Base-by-base conservation (phyloP, 768 basidiomycete species). In the Hericium erinaceus region DNA sequence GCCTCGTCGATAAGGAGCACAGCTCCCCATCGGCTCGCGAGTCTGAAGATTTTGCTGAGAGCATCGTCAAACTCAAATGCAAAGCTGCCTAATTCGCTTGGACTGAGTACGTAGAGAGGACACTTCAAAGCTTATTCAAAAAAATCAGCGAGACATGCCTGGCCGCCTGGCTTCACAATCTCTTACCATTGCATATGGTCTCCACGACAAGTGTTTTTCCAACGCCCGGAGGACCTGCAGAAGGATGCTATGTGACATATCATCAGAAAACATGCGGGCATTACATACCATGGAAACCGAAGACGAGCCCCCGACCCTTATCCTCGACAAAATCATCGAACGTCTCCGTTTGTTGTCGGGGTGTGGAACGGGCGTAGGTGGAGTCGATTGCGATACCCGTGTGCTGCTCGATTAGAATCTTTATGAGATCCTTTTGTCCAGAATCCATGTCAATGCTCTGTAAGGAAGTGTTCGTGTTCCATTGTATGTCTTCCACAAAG, bases 1-100 rank as follows among this genome's bases (percentile, higher is more conserved):
- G 70, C 70, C 51, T 74, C 73, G 56, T 74, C 73, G 13, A 74
- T 60, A 2, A 74, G 58, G 9, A 74, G 52, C 1, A 74, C 69
- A 2, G 73, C 72, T 38, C 69, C 61, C 73, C 73, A 74, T 24
- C 48, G 61, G 26, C 69, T 61, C 6, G 70, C 72, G 12, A 72
- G 58, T 24, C 67, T 55, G 10, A 73, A 61, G 26, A 70, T 57
- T 20, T 55, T 54, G 20, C 15, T 41, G 40, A 41, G 40, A 0
- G 40, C 18, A 15, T 18, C 15, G 5, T 41, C 40, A 18, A 41
- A 18, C 11, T 18, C 40, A 18, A 13, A 15, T 15, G 40, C 40
- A 18, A 15, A 15, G 5, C 15, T 41, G 40, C 40, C 40, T 13
- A 41, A 11, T 13, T 41, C 40, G 40, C 40, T 18, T 13, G 40